phyloP scores from a whole-genome alignment of 768 basidiomycete species.

The Clitopilus hobsonii region DNA sequence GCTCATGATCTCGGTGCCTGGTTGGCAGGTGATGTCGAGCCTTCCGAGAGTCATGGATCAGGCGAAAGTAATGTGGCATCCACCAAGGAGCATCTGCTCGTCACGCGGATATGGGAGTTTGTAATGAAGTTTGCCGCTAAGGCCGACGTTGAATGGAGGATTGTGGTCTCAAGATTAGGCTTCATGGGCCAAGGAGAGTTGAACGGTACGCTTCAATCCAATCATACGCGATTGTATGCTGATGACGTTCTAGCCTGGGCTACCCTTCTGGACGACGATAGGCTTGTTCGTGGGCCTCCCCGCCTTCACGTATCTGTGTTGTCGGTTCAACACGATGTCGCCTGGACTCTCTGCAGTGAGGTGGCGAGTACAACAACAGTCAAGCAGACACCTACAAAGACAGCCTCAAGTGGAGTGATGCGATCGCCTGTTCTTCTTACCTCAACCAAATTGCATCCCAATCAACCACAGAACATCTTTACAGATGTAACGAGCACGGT shows the following conservation, averaged over 20 bases:
- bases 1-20: conserved; percentile 65
- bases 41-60: not conserved
- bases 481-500: conserved; percentile 46
- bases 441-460: conserved; percentile 15
- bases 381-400: conserved; percentile 18
- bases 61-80: conserved; percentile 11
- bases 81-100: conserved; percentile 42
- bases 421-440: too few species aligned
- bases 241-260: too few species aligned
- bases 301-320: conserved; percentile 58
- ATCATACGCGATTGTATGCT: too few species aligned
- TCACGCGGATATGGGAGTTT: conserved; percentile 70
- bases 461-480: conserved; percentile 22
- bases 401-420: conserved; percentile 8
- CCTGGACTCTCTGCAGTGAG: too few species aligned
- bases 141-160: conserved; percentile 76
- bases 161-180: conserved; percentile 70
- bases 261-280: conserved; percentile 38
- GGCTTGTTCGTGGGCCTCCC: conserved; percentile 36
- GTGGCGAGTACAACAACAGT: too few species aligned
- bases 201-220: conserved; percentile 47
- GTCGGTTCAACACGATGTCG: conserved; percentile 56
- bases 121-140: conserved; percentile 53
- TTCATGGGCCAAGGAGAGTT: conserved; percentile 54
- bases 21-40: conserved; percentile 29